Evolutionary conservation across 2,329 filamentous ascomycete species (phyloP).

Genomic region (Cryphonectria japonica): DNA sequence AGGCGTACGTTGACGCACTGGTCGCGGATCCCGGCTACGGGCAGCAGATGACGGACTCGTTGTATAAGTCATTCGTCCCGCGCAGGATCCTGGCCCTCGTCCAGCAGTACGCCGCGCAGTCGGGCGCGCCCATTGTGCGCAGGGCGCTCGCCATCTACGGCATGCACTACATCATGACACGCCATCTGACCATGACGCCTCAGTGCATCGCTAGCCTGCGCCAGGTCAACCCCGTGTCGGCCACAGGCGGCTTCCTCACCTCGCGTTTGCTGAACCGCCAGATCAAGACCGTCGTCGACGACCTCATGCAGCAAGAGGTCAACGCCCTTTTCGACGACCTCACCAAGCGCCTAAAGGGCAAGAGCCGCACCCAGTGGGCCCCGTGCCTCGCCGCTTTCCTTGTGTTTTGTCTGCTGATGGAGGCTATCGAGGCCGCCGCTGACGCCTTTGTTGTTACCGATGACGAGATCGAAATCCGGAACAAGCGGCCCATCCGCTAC

Average conservation of each 20-base stretch:
- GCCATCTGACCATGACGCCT: constrained; percentile 56
- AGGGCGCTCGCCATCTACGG: constrained; percentile 58
- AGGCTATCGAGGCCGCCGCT: constrained; percentile 56
- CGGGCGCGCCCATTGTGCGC: constrained; percentile 55
- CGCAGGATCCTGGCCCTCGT: constrained; percentile 51
- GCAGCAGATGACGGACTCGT: constrained; percentile 53
- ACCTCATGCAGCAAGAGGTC: constrained; percentile 57
- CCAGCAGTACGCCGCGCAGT: constrained; percentile 51
- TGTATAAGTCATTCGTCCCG: constrained; percentile 51
- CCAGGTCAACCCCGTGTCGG: constrained; percentile 47
- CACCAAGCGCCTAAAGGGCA: constrained; percentile 57
- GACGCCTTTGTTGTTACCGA: constrained; percentile 56
- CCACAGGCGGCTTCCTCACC: constrained; percentile 51
- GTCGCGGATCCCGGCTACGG: constrained; percentile 52
- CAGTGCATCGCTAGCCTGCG: constrained; percentile 47
- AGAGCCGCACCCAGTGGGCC: constrained; percentile 57
- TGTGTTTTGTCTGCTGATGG: constrained; percentile 62
- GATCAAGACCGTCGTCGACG: constrained; percentile 60
- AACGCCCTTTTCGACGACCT: constrained; percentile 57
- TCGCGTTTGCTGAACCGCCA: constrained; percentile 60
- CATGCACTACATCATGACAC: constrained; percentile 61
- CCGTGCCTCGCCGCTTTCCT: constrained; percentile 61
- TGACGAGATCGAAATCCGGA: constrained; percentile 53
- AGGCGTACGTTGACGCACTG: constrained; percentile 54
- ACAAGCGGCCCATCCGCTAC: constrained; percentile 42